Evolutionary conservation across 345 rosid species (phyloP).

Genomic region (Garcia nutans): DNA sequence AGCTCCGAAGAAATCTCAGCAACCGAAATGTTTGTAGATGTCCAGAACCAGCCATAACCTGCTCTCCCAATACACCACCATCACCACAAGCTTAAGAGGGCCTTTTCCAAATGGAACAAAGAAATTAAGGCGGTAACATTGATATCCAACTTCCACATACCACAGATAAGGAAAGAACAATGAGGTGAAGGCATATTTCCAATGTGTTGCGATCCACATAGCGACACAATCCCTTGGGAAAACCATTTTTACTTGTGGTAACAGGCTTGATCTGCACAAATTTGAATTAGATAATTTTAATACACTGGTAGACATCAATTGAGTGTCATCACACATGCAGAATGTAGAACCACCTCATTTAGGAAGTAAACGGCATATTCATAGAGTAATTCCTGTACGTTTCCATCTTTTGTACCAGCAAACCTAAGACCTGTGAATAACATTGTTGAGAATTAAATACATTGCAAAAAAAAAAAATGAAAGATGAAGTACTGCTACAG

Average conservation of each 20-base stretch:
- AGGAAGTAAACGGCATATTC: slow-evolving; percentile 74
- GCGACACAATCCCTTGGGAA: slow-evolving; percentile 75
- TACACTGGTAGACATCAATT: neutral
- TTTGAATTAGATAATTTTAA: slow-evolving; percentile 19
- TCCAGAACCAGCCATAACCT: slow-evolving; percentile 99
- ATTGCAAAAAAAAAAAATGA: neutral
- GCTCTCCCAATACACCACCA: slow-evolving; percentile 23
- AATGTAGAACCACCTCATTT: slow-evolving; percentile 76
- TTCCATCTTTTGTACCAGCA: slow-evolving; percentile 88
- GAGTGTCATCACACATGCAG: slow-evolving; percentile 21
- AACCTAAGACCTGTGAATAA: slow-evolving; percentile 70
- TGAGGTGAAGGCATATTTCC: slow-evolving; percentile 87
- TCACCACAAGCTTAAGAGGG: slow-evolving; percentile 18
- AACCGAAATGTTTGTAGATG: slow-evolving; percentile 79
- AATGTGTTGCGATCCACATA: slow-evolving; percentile 88
- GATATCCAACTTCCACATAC: slow-evolving; percentile 33
- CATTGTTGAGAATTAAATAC: neutral
- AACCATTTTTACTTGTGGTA: slow-evolving; percentile 44
- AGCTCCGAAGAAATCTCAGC: slow-evolving; percentile 74
- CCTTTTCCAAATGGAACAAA: slow-evolving; percentile 1
- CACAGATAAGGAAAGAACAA: slow-evolving; percentile 86
- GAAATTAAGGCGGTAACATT: slow-evolving; percentile 13
- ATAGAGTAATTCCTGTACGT: slow-evolving; percentile 80
- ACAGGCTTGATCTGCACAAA: slow-evolving; percentile 81
- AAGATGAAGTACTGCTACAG: neutral